Percentiles rank a stretch among this genome's conserved stretches.
Evolutionary conservation across 139 green algal species (phyloP).

Genomic region (Picochlorum costavermella): DNA sequence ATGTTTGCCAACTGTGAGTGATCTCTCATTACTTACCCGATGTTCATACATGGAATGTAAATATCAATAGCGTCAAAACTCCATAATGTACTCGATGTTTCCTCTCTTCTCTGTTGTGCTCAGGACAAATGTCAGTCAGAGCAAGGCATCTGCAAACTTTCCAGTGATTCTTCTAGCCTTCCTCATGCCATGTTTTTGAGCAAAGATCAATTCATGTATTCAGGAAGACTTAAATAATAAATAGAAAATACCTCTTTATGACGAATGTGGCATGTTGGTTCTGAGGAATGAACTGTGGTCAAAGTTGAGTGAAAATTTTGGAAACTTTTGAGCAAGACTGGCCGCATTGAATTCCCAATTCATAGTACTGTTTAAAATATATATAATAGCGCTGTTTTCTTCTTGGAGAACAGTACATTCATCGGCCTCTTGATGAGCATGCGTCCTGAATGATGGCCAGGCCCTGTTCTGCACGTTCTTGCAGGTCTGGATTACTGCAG

Average conservation of each 20-base stretch:
- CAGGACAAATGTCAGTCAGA: background rate
- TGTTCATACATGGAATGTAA: background rate
- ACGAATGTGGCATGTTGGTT: constrained; percentile 5
- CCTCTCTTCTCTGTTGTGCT: constrained; percentile 3
- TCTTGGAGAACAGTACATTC: background rate
- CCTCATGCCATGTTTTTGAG: background rate
- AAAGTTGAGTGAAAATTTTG: constrained; percentile 6
- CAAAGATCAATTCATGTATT: background rate
- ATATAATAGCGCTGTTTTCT: constrained; percentile 4
- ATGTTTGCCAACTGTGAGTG: too few relatives aligned
- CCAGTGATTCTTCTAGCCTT: background rate
- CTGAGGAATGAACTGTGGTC: background rate
- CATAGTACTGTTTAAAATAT: too few relatives aligned
- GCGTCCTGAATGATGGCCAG: constrained; percentile 1
- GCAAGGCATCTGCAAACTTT: constrained; percentile 4
- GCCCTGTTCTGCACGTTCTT: background rate
- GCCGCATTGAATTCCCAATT: background rate
- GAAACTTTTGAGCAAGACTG: constrained; percentile 4
- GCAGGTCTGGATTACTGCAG: constrained; percentile 1
- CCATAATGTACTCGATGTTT: background rate
- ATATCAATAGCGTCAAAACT: background rate
- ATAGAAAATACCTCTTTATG: background rate
- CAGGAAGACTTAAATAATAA: background rate
- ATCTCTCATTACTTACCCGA: background rate
- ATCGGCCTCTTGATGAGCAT: constrained; percentile 1